Base-by-base conservation (phyloP, 2,329 filamentous ascomycete species). In the Clathrospora elynae region DNA sequence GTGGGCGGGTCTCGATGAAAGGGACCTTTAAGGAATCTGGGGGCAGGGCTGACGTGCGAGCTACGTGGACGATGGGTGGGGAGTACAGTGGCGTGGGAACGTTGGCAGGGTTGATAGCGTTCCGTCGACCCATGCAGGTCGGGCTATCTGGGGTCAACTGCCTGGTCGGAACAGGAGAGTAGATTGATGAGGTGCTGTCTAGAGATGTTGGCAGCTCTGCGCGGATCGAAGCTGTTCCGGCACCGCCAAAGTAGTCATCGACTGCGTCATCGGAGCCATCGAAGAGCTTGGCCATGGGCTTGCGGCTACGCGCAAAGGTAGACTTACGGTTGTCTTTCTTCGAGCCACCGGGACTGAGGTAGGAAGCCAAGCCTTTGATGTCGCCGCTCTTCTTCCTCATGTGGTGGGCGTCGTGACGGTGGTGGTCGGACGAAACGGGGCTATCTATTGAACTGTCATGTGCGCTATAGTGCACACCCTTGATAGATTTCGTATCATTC, bases 261-360 rank as follows among this genome's bases (percentile, higher is more conserved):
- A 28, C 18, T 12, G 29, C 6, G 10, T 23, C 20, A 23, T 6
- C 17, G n/a, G n/a, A n/a, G 1, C 43, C 58, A 28, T 63, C 61
- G 29, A 63, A 56, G 6, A 61, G 38, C 23, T 58, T 62, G 3
- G 50, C 51, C 32, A 57, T 48, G 0, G 53, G 53, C 29, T 57
- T 57, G 4, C 40, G 42, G 30, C 42, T 49, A 2, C 49, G 40
- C 4, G 43, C 12, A 19, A 55, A 20, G 11, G 48, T 32, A 4
- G 44, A 52, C 16, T 53, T 57, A 1, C 29, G 38, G 5, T 37
- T 42, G 8, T 47, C 50, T 36, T 42, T 48, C 28, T 34, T 38
- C 3, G 13, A 10, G 24, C 17, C 13, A 3, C n/a, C 10, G 7
- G 26, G 19, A 29, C 23, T 37, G 3, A 38, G 9, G 9, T 9